phyloP scores from a whole-genome alignment of 768 basidiomycete genomes.

The Naematelia encephala region DNA sequence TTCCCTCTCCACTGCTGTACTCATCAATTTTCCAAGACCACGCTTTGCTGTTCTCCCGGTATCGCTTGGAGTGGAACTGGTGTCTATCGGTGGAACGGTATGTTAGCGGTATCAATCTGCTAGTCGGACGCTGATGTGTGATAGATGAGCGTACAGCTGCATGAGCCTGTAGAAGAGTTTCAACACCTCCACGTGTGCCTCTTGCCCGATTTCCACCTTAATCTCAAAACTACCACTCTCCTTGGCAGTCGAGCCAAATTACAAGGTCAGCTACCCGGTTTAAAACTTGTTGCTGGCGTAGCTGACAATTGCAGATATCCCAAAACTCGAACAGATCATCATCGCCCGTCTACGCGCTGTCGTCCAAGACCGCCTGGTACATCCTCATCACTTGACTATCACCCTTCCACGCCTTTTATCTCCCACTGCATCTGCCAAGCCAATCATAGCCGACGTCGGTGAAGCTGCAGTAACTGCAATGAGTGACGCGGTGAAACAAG shows the following conservation, averaged over 20 bases:
- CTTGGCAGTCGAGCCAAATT: constrained; percentile 97
- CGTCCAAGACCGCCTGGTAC: constrained; percentile 52
- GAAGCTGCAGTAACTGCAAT: constrained; percentile 35
- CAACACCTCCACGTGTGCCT: constrained; percentile 72
- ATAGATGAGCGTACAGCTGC: constrained; percentile 44
- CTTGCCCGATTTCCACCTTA: constrained; percentile 79
- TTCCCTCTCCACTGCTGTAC: constrained; percentile 51
- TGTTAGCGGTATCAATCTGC: not conserved
- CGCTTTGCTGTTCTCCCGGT: constrained; percentile 57
- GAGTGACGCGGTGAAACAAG: constrained; percentile 27
- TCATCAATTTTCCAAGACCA: constrained; percentile 54
- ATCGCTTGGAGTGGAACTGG: constrained; percentile 73
- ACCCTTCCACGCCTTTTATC: constrained; percentile 40
- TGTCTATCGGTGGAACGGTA: constrained; percentile 80
- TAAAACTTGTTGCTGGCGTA: not conserved
- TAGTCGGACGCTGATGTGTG: constrained; percentile 7
- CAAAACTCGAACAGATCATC: constrained; percentile 93
- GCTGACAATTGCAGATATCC: constrained; percentile 61
- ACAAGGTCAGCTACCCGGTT: constrained; percentile 53
- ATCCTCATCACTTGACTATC: constrained; percentile 41
- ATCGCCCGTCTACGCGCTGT: constrained; percentile 73
- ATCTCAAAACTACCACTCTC: constrained; percentile 81
- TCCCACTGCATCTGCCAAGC: constrained; percentile 27
- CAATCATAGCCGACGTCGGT: constrained; percentile 34
- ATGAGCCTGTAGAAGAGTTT: constrained; percentile 50